Evolutionary conservation across 78 protist species (phyloP).

Genomic region (Dictyostelium firmibasis): DNA sequence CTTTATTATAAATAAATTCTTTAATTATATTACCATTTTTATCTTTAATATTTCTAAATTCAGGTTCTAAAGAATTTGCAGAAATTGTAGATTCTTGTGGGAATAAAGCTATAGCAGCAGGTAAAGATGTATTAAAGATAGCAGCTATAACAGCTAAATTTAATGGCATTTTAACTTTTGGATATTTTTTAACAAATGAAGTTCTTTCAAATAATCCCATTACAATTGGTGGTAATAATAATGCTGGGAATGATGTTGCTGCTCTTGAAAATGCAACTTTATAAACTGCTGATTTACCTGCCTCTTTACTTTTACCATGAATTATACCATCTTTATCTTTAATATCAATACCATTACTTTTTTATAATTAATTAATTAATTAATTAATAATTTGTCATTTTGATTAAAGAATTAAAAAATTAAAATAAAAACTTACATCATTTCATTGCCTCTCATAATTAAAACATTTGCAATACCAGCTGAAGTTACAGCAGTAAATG

Average conservation of each 20-base stretch:
- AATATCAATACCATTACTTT: constrained; percentile 64
- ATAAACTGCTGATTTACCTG: constrained; percentile 62
- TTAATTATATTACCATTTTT: constrained; percentile 40
- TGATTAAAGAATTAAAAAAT: too few species aligned
- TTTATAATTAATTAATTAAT: too few species aligned
- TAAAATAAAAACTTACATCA: background rate
- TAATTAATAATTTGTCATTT: background rate
- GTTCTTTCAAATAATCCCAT: constrained; percentile 48
- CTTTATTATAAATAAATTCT: constrained; percentile 80
- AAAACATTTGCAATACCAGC: constrained; percentile 84
- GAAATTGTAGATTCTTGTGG: constrained; percentile 72
- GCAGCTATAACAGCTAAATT: constrained; percentile 65
- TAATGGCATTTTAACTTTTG: constrained; percentile 48
- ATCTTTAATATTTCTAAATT: constrained; percentile 41
- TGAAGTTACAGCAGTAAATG: constrained; percentile 79
- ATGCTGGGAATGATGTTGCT: constrained; percentile 74
- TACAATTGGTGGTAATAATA: constrained; percentile 62
- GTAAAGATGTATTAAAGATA: constrained; percentile 64
- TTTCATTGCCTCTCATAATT: constrained; percentile 81
- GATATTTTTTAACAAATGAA: constrained; percentile 30
- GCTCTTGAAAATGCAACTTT: constrained; percentile 70
- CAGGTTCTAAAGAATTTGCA: constrained; percentile 63
- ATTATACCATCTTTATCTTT: constrained; percentile 54
- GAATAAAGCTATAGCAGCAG: constrained; percentile 75
- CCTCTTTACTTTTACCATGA: constrained; percentile 48